Evolutionary conservation across 257 asterid species (phyloP), one percentile per base, ranked within the genome.

Genomic region (Rubia yunnanensis): DNA sequence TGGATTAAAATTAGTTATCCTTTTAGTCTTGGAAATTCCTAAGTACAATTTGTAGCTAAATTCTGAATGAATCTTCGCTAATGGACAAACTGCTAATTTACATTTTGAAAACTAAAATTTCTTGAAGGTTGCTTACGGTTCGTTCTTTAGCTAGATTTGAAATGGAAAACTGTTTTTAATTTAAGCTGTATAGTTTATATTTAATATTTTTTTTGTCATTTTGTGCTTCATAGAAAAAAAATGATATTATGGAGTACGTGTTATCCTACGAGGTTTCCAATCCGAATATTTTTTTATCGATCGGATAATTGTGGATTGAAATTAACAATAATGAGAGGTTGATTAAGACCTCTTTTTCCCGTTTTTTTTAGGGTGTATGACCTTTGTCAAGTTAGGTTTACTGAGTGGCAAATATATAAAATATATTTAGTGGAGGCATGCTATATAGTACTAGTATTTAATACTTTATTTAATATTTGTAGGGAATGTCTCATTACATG

Each of bases 41-140:
- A 59, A 57, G 35, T 36, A 58, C 52, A 44, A 14, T 5, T 20
- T 53, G 59, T 53, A 23, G 7, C 59, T 53, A 2, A 53, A 53
- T 23, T 39, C 14, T 0, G 52, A 3, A 53, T 53, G 31, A 23
- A 53, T 20, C 15, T 20, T 20, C 22, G 59, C 59, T 53, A 53
- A 53, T 7, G 22, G 59, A 53, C 59, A 13, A 22, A 23, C 5
- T 3, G 31, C 8, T 53, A 23, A 50, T 53, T 7, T 53, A 30
- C 31, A 23, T 24, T 52, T 53, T 22, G 2, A 53, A 53, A 10
- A 2, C 5, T 57, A 22, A 10, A 10, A 62, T 62, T 62, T 62
- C 53, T 62, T 62, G 66, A 62, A 62, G 31, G n/a, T 61, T 23
- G 52, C 28, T 67, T 32, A 35, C n/a, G 1, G 27, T 31, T 59